phyloP scores from a whole-genome alignment of 2,329 filamentous ascomycete genomes.

The Fusarium caatingaense region DNA sequence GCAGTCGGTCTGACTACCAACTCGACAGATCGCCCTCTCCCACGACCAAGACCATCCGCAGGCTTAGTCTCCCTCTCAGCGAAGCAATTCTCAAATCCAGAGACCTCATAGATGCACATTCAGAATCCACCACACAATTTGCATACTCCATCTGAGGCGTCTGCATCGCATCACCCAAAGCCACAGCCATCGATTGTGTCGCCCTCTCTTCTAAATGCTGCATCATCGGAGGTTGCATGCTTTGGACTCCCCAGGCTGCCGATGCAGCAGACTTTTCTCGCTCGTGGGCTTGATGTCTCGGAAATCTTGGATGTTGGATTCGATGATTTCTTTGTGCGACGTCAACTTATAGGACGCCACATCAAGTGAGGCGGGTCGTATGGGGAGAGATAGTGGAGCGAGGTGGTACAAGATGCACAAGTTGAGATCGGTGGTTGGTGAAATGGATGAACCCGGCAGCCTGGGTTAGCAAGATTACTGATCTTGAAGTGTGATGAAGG shows the following conservation, averaged over 20 bases:
- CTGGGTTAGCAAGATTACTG: constrained; percentile 13
- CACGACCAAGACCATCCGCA: constrained; percentile 53
- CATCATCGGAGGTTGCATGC: constrained; percentile 38
- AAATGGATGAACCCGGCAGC: constrained; percentile 35
- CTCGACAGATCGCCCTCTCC: constrained; percentile 28
- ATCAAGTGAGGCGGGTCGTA: constrained; percentile 12
- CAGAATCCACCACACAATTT: constrained; percentile 65
- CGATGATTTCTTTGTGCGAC: constrained; percentile 13
- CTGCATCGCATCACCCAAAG: constrained; percentile 25
- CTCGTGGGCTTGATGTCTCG: constrained; percentile 38
- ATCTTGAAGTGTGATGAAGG: constrained; percentile 16
- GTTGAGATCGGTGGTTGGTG: constrained; percentile 20
- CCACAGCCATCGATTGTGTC: constrained; percentile 29
- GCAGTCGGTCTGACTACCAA: constrained; percentile 2
- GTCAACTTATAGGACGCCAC: constrained; percentile 33
- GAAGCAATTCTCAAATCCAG: constrained; percentile 67
- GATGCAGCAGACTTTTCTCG: constrained; percentile 18
- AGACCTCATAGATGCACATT: constrained; percentile 58
- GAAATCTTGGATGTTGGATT: constrained; percentile 35
- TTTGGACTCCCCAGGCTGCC: constrained; percentile 5
- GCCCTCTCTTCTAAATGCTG: constrained; percentile 13
- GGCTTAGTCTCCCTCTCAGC: constrained; percentile 67
- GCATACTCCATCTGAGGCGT: constrained; percentile 22
- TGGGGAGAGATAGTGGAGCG: constrained; percentile 3
- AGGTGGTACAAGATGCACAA: constrained; percentile 33